Conservation (phyloP, 2,329 filamentous ascomycete species). For the Colletotrichum aenigma region DNA sequence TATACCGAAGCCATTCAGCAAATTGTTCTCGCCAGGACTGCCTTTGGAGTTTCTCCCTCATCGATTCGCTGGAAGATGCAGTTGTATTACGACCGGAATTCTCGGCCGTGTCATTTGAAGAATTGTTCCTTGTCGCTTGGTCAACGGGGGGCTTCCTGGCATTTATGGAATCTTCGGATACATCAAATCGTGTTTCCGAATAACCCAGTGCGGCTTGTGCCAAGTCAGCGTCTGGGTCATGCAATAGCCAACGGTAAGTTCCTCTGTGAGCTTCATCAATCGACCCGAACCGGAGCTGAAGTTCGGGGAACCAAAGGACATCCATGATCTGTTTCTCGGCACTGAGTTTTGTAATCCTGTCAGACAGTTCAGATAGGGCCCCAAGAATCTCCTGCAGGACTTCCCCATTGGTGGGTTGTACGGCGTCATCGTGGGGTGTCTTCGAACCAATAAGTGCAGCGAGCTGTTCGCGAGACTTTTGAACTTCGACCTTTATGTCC, state of each 20-base stretch:
- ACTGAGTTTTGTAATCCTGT: background rate
- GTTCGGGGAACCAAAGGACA: background rate
- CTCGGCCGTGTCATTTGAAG: background rate
- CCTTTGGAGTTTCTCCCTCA: background rate
- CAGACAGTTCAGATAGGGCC: background rate
- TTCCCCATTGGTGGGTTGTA: background rate
- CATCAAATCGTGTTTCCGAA: background rate
- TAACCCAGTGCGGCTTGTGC: background rate
- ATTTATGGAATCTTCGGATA: background rate
- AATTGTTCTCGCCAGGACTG: background rate
- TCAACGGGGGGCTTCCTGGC: too few relatives aligned
- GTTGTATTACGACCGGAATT: background rate
- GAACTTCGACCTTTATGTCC: background rate
- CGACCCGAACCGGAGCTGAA: background rate
- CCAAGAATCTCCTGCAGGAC: background rate
- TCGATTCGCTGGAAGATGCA: background rate
- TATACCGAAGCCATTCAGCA: background rate
- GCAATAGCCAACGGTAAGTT: background rate
- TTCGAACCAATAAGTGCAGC: background rate
- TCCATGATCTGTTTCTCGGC: background rate
- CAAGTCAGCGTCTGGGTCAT: background rate
- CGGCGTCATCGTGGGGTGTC: background rate
- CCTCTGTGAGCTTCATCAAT: background rate
- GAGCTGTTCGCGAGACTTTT: background rate
- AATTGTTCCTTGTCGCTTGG: too few relatives aligned